Evolutionary conservation across 148 eudicot species (phyloP).

Genomic region (Pharnaceum exiguum): DNA sequence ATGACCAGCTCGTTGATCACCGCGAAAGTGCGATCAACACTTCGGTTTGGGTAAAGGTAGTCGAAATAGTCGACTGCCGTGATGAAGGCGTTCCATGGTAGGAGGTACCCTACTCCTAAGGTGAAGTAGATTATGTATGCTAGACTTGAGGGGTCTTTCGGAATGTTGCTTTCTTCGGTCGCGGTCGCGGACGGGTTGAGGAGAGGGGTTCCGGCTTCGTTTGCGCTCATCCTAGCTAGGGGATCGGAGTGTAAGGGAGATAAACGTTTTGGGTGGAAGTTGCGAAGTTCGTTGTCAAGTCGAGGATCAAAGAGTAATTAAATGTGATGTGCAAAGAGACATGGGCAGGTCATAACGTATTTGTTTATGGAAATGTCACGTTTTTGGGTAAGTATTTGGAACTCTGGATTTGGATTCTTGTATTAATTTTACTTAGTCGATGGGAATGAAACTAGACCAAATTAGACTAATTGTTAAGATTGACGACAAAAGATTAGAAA

Average conservation of each 20-base stretch:
- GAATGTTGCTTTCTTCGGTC: slow-evolving; percentile 20
- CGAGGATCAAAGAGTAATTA: too few species aligned
- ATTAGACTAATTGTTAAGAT: too few species aligned
- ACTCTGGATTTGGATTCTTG: too few species aligned
- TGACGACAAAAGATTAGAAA: too few species aligned
- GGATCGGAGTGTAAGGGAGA: not conserved
- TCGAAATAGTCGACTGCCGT: slow-evolving; percentile 84
- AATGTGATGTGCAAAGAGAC: too few species aligned
- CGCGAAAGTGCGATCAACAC: slow-evolving; percentile 68
- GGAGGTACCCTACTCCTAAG: slow-evolving; percentile 53
- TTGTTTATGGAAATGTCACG: too few species aligned
- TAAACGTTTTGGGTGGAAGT: too few species aligned
- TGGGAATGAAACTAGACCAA: too few species aligned
- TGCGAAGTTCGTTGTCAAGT: too few species aligned
- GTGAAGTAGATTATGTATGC: slow-evolving; percentile 78
- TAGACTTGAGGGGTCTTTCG: slow-evolving; percentile 51
- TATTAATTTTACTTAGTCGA: too few species aligned
- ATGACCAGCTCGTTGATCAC: slow-evolving; percentile 52
- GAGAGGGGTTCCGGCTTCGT: slow-evolving; percentile 5
- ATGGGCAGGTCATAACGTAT: too few species aligned
- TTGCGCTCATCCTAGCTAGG: not conserved
- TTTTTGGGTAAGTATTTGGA: too few species aligned
- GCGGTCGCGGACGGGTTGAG: slow-evolving; percentile 9
- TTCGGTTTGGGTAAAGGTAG: slow-evolving; percentile 59
- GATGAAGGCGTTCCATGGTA: slow-evolving; percentile 78